Conservation (phyloP, 163 green algal species). For the Volvox carteri region DNA sequence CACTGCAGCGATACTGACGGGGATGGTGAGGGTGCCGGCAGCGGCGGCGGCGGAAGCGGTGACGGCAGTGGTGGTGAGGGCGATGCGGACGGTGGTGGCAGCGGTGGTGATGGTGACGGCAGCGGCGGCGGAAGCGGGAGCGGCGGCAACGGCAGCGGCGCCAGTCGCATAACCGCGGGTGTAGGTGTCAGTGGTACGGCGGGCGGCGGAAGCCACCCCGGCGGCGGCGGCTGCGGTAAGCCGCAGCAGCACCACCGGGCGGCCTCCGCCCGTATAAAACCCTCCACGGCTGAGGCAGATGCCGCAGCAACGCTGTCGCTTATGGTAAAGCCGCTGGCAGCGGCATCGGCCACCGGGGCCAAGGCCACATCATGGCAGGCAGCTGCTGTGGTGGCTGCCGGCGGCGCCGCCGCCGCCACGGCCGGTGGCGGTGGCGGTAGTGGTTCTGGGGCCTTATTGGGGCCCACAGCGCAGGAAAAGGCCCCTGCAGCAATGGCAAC, state of each 20-base stretch:
- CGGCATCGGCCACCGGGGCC: neutral
- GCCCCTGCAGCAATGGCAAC: too few relatives aligned
- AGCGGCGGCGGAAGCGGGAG: neutral
- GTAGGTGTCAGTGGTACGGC: constrained; percentile 7
- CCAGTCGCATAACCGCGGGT: neutral
- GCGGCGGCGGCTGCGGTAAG: neutral
- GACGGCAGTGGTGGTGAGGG: neutral
- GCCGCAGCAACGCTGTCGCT: constrained; percentile 8
- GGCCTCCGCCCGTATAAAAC: neutral
- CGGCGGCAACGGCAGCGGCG: constrained; percentile 9
- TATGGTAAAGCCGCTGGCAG: neutral
- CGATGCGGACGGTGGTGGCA: neutral
- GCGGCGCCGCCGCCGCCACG: neutral
- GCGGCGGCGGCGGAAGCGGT: neutral
- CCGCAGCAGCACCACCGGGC: neutral
- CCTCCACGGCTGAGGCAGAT: neutral
- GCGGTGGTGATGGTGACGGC: neutral
- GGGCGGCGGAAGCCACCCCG: neutral
- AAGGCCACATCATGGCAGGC: neutral
- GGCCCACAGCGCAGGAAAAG: too few relatives aligned
- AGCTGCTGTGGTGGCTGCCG: neutral
- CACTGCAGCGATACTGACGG: constrained; percentile 35
- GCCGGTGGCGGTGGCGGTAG: neutral
- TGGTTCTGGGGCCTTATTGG: too few relatives aligned
- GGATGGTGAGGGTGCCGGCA: neutral